A percentile compares a stretch with the other conserved stretches of the same genome.
phyloP scores from a whole-genome alignment of 495 filamentous ascomycete species.

The Xanthoparmelia taractica region DNA sequence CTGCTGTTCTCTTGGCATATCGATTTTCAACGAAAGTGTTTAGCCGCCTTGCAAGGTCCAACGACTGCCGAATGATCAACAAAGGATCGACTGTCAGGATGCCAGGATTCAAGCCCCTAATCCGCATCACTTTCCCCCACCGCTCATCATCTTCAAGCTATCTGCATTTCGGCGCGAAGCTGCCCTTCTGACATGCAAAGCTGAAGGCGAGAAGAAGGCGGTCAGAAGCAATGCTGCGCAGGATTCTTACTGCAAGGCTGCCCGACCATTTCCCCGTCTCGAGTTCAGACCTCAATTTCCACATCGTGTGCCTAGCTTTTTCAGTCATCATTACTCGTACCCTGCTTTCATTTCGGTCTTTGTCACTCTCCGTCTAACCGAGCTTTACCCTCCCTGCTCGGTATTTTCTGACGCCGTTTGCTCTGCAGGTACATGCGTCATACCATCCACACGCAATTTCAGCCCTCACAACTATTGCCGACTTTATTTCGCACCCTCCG shows the following conservation, averaged over 20 bases:
- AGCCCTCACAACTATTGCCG: slow-evolving; percentile 62
- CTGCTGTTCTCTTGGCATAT: background rate
- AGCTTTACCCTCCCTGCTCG: slow-evolving; percentile 14
- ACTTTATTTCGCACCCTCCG: slow-evolving; percentile 64
- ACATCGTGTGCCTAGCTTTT: slow-evolving; percentile 9
- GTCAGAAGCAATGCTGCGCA: slow-evolving; percentile 3
- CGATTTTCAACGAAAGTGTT: background rate
- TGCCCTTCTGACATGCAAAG: background rate
- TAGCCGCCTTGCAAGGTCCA: slow-evolving; percentile 19
- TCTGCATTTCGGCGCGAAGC: slow-evolving; percentile 1
- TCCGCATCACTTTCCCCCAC: slow-evolving; percentile 17
- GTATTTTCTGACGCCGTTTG: slow-evolving; percentile 10
- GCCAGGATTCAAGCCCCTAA: slow-evolving; percentile 21
- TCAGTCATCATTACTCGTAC: slow-evolving; percentile 5
- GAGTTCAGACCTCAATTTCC: slow-evolving; percentile 9
- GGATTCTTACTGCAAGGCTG: slow-evolving; percentile 2
- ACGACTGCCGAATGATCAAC: slow-evolving; percentile 16
- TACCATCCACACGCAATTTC: slow-evolving; percentile 55
- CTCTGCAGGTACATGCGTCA: slow-evolving; percentile 63
- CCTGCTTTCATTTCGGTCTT: background rate
- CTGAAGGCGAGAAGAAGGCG: background rate
- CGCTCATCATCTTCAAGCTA: slow-evolving; percentile 14
- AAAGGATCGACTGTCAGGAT: slow-evolving; percentile 8
- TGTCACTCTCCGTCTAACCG: background rate
- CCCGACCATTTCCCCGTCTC: slow-evolving; percentile 1